Percentiles rank a stretch among this genome's conserved stretches.
These are phyloP conservation scores for Cyberlindnera mycetangii DNA, from an alignment of 805 yeast genomes.

Conservation along the genomic window DNA sequence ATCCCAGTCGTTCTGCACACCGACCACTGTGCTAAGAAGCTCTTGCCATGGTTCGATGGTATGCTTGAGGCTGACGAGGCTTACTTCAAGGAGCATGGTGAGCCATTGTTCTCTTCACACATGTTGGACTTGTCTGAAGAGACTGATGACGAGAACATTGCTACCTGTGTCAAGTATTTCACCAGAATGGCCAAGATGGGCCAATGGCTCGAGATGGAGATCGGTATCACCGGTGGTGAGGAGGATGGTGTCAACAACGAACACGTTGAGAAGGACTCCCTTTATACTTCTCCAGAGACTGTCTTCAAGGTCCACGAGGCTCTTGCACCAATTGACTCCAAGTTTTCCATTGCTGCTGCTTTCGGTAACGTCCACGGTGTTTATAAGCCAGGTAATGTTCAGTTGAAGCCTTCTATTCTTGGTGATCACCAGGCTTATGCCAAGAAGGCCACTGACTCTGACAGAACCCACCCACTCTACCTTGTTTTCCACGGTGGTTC, in stretches of 20 bases:
- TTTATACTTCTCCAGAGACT: slow-evolving; percentile 95
- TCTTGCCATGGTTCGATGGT: slow-evolving; percentile 98
- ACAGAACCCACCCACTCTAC: slow-evolving; percentile 72
- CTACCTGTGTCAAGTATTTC: slow-evolving; percentile 91
- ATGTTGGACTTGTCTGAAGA: slow-evolving; percentile 98
- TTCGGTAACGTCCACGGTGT: slow-evolving; percentile 99
- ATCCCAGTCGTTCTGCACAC: slow-evolving; percentile 96
- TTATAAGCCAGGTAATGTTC: slow-evolving; percentile 98
- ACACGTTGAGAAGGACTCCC: slow-evolving; percentile 77
- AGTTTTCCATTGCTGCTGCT: slow-evolving; percentile 99
- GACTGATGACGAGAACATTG: slow-evolving; percentile 92
- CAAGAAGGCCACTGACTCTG: slow-evolving; percentile 55
- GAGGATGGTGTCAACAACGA: slow-evolving; percentile 99
- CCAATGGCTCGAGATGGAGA: slow-evolving; percentile 99
- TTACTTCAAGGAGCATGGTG: slow-evolving; percentile 80
- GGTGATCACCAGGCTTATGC: slow-evolving; percentile 96
- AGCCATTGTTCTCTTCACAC: slow-evolving; percentile 97
- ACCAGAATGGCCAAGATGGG: slow-evolving; percentile 87
- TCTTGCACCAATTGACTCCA: slow-evolving; percentile 85
- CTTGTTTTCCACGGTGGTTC: slow-evolving; percentile 99
- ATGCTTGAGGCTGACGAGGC: slow-evolving; percentile 96
- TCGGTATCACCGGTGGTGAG: slow-evolving; percentile 99
- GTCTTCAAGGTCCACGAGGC: slow-evolving; percentile 91
- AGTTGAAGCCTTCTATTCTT: slow-evolving; percentile 85
- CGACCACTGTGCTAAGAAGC: slow-evolving; percentile 98